These are phyloP conservation scores for Kwoniella mangroviensis DNA, from an alignment of 768 basidiomycete species.

Conservation along the genomic window DNA sequence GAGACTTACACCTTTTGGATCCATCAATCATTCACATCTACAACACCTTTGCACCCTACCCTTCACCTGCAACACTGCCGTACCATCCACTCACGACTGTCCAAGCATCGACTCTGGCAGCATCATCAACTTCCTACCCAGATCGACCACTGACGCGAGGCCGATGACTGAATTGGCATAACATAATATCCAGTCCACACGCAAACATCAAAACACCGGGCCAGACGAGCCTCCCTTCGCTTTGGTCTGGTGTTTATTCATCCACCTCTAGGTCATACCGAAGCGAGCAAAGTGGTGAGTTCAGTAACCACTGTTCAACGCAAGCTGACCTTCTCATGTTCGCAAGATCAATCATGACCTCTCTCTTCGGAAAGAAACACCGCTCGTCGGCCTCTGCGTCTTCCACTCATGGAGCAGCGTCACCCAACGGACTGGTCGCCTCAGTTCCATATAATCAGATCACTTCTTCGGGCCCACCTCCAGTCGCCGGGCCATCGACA, in stretches of 20 bases:
- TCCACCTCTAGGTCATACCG: background rate
- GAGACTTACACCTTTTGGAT: too few relatives aligned
- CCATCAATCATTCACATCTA: background rate
- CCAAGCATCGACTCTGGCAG: too few relatives aligned
- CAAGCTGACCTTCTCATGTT: background rate
- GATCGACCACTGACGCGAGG: conserved; percentile 4
- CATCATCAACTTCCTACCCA: background rate
- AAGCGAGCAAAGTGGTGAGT: background rate
- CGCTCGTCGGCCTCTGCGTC: conserved; percentile 24
- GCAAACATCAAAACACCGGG: conserved; percentile 3
- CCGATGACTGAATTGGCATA: background rate
- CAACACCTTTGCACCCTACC: background rate
- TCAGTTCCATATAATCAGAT: conserved; percentile 39
- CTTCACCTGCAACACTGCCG: background rate
- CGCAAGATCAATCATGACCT: conserved; percentile 13
- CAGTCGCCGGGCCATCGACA: conserved; percentile 28
- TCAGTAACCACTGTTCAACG: background rate
- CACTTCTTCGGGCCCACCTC: conserved; percentile 22
- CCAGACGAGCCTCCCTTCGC: conserved; percentile 4
- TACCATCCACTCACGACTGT: too few relatives aligned
- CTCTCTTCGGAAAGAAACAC: conserved; percentile 28
- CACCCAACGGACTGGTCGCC: conserved; percentile 25
- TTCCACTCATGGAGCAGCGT: conserved; percentile 15
- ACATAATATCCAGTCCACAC: background rate
- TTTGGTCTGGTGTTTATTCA: conserved; percentile 1